These are phyloP conservation scores for Ganoderma leucocontextum DNA, from an alignment of 1,284 basidiomycete species.

Conservation along the genomic window DNA sequence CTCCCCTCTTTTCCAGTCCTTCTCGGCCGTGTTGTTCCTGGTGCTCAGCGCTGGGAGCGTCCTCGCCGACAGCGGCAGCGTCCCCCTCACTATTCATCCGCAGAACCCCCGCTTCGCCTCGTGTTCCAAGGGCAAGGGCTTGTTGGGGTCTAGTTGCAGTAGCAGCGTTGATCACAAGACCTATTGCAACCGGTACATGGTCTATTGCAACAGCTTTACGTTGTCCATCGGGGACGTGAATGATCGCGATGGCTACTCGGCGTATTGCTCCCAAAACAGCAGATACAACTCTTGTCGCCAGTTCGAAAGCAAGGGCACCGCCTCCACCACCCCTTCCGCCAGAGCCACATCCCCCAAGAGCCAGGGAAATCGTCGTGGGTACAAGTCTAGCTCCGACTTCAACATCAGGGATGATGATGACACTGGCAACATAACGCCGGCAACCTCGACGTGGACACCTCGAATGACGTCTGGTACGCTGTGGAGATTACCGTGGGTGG, in stretches of 20 bases:
- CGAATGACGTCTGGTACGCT: slow-evolving; percentile 13
- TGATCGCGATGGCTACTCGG: neutral
- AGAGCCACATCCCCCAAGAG: neutral
- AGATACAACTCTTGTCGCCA: neutral
- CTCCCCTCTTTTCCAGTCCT: neutral
- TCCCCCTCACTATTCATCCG: neutral
- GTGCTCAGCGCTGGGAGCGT: neutral
- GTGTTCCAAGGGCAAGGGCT: neutral
- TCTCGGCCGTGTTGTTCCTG: neutral
- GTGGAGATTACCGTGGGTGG: slow-evolving; percentile 25
- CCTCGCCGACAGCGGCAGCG: neutral
- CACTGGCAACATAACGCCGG: neutral
- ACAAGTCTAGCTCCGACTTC: neutral
- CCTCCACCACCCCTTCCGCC: neutral
- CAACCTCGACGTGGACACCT: slow-evolving; percentile 13
- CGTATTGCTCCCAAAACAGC: neutral
- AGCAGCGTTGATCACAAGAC: neutral
- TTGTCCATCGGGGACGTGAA: neutral
- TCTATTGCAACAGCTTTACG: neutral
- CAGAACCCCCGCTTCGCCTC: neutral
- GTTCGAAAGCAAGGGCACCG: neutral
- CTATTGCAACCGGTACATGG: neutral
- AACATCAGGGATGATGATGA: neutral
- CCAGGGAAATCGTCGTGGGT: neutral
- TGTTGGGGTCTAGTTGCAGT: neutral